These are phyloP conservation scores for Penicillium simplicissimum DNA, from an alignment of 495 filamentous ascomycete genomes.

Conservation along the genomic window DNA sequence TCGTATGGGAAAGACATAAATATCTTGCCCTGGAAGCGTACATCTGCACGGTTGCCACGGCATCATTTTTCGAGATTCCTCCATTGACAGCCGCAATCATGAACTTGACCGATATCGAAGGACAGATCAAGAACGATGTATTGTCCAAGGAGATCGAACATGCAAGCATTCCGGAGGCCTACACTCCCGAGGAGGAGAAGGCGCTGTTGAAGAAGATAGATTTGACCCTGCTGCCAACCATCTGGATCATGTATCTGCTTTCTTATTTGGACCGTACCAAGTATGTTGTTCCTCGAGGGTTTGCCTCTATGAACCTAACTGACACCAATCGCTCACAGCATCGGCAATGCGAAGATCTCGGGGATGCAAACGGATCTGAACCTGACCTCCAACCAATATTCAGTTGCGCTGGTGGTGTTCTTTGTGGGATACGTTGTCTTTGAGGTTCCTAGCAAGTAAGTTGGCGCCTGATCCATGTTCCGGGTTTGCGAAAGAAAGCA, in stretches of 20 bases:
- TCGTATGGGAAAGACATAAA: constrained; percentile 1
- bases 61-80: not conserved
- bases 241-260: constrained; percentile 54
- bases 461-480: not conserved
- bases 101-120: constrained; percentile 10
- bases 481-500: too few relatives aligned
- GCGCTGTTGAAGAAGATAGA: constrained; percentile 51
- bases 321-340: constrained; percentile 15
- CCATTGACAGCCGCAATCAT: not conserved
- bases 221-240: constrained; percentile 46
- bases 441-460: constrained; percentile 44
- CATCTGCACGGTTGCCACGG: not conserved
- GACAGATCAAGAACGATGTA: constrained; percentile 12
- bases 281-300: constrained; percentile 7
- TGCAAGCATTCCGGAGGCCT: constrained; percentile 12
- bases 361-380: constrained; percentile 46
- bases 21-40: not conserved
- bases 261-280: constrained; percentile 51
- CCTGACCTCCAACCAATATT: constrained; percentile 38
- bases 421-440: constrained; percentile 48
- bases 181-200: constrained; percentile 26
- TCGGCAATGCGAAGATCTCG: constrained; percentile 49
- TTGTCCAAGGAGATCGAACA: constrained; percentile 26
- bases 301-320: not conserved
- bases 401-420: constrained; percentile 41